These are phyloP conservation scores for Gaultheria prostrata DNA, from an alignment of 148 eudicot genomes.

Conservation along the genomic window DNA sequence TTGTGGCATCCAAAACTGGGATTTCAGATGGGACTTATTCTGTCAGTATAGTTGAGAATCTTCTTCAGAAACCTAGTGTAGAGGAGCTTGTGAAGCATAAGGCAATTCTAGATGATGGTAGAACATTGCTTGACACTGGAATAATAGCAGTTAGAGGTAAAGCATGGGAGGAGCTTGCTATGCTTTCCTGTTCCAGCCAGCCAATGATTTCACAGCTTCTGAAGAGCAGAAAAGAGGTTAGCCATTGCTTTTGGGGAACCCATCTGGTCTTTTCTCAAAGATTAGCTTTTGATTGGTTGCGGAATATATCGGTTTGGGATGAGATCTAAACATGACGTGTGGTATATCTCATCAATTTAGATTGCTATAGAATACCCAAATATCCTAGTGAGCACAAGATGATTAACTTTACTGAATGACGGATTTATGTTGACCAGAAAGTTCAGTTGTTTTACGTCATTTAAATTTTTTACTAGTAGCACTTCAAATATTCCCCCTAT, in stretches of 20 bases:
- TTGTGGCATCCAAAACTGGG: slow-evolving; percentile 72
- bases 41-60: slow-evolving; percentile 65
- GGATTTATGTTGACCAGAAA: slow-evolving; percentile 6
- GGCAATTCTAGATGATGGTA: slow-evolving; percentile 91
- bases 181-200: slow-evolving; percentile 67
- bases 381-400: not conserved
- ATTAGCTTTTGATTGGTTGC: slow-evolving; percentile 2
- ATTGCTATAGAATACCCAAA: not conserved
- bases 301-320: not conserved
- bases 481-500: not conserved
- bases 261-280: not conserved
- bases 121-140: slow-evolving; percentile 97
- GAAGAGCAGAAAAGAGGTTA: slow-evolving; percentile 82
- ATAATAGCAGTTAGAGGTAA: slow-evolving; percentile 90
- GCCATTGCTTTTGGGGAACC: slow-evolving; percentile 18
- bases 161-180: slow-evolving; percentile 88
- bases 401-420: not conserved
- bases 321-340: not conserved
- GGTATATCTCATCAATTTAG: not conserved
- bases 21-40: slow-evolving; percentile 31
- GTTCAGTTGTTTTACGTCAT: not conserved
- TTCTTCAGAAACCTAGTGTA: slow-evolving; percentile 87
- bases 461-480: not conserved
- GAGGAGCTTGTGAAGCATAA: slow-evolving; percentile 69
- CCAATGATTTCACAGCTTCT: slow-evolving; percentile 69